Evolutionary conservation across 345 rosid genomes (phyloP), one percentile per base, ranked within the genome.

Genomic region (Hibiscus tridactylites): DNA sequence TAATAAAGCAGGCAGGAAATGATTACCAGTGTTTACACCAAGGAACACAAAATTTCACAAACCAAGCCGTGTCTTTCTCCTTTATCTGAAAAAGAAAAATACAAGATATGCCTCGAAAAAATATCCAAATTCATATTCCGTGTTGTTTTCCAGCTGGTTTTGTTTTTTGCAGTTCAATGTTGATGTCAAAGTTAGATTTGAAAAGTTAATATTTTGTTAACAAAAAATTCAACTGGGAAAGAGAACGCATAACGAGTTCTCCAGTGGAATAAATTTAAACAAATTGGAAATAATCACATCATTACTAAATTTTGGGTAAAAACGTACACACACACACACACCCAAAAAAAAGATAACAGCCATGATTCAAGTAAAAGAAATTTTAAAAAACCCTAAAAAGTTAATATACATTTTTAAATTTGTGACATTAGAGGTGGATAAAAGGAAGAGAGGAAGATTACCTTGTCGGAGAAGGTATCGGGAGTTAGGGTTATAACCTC

Each of bases 21-120:
- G 59, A 46, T 86, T 81, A 94, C 98, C 97, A 94, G 71, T 94
- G 98, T 85, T 94, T 94, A 73, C 98, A 94, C 98, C 98, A 91
- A 29, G 97, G 97, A 64, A 94, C 97, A 74, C 99, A 94, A 66
- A 94, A 94, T 61, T 94, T 94, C 63, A 94, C 96, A 72, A 94
- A 92, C 99, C 97, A 94, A 1, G 86, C 88, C 10, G 97, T 94
- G 77, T 91, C 97, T 81, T 88, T 94, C 85, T 94, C 99, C 87
- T 94, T 94, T 74, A 92, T 84, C 98, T 94, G 64, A 44, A 44
- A 47, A 60, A 19, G 0, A 2, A 9, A 26, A 49, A 47, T 0
- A 46, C 2, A 47, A 47, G n/a, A 49, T 49, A 49, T 12, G 24
- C 24, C 24, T 21, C 24, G 17, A 3, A 49, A 49, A 49, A 39